These are phyloP conservation scores for Achaetomium macrosporum DNA, from an alignment of 2,329 filamentous ascomycete species.

Conservation along the genomic window DNA sequence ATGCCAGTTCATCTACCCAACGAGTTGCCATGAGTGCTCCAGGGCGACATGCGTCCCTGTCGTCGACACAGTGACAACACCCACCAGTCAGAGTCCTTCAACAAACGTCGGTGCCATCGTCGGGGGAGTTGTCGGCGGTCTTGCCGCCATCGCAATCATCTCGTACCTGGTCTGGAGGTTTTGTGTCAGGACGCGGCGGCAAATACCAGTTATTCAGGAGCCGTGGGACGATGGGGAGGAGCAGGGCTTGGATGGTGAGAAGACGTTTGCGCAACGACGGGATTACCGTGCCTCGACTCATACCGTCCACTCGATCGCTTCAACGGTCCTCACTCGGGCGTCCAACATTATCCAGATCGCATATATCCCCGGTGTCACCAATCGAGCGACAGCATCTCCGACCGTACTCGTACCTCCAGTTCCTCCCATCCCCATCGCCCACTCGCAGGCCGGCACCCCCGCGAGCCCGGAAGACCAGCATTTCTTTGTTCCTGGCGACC, in stretches of 20 bases:
- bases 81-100: slow-evolving; percentile 24
- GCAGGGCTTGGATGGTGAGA: slow-evolving; percentile 43
- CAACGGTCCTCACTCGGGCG: slow-evolving; percentile 87
- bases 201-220: slow-evolving; percentile 45
- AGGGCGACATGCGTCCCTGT: slow-evolving; percentile 40
- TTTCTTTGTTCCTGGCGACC: slow-evolving; percentile 87
- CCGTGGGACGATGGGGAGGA: slow-evolving; percentile 54
- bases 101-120: slow-evolving; percentile 80
- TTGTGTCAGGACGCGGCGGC: slow-evolving; percentile 73
- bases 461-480: slow-evolving; percentile 67
- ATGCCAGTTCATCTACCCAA: slow-evolving; percentile 42
- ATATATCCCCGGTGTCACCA: slow-evolving; percentile 95
- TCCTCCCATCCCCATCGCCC: slow-evolving; percentile 74
- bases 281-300: slow-evolving; percentile 71
- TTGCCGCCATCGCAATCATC: slow-evolving; percentile 66
- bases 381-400: slow-evolving; percentile 79
- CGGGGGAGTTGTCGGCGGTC: slow-evolving; percentile 81
- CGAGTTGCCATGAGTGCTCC: slow-evolving; percentile 43
- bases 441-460: slow-evolving; percentile 53
- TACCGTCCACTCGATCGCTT: slow-evolving; percentile 87
- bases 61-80: slow-evolving; percentile 8
- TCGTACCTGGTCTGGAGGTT: slow-evolving; percentile 84
- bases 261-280: slow-evolving; percentile 46
- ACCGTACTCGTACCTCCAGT: slow-evolving; percentile 86
- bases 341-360: slow-evolving; percentile 99